These are phyloP conservation scores for Dendrothele bispora DNA, from an alignment of 768 basidiomycete genomes.

Conservation along the genomic window DNA sequence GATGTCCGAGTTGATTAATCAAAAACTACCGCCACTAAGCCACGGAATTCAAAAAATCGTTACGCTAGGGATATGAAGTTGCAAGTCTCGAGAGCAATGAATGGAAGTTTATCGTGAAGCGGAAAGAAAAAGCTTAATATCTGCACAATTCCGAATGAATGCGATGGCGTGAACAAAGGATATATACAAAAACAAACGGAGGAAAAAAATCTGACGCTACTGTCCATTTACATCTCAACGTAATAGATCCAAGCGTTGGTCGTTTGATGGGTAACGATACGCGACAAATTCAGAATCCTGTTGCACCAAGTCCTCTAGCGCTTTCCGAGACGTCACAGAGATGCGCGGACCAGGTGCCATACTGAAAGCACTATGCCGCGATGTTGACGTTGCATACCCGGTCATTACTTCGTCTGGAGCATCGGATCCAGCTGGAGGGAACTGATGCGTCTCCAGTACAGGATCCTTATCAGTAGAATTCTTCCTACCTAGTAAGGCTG, in stretches of 20 bases:
- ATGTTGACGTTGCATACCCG: constrained; percentile 49
- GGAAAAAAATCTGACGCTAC: too few species aligned
- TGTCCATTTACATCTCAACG: too few species aligned
- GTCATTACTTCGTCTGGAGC: constrained; percentile 47
- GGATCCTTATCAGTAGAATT: constrained; percentile 14
- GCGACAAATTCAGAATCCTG: constrained; percentile 85
- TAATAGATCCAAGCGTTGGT: constrained; percentile 65
- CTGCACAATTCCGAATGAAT: background rate
- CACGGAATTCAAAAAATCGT: too few species aligned
- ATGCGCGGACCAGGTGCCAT: constrained; percentile 46
- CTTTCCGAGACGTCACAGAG: constrained; percentile 68
- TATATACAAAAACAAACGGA: background rate
- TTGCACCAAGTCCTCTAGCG: constrained; percentile 77
- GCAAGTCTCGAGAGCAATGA: too few species aligned
- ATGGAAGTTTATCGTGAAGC: too few species aligned
- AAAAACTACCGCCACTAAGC: too few species aligned
- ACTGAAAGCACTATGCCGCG: constrained; percentile 50
- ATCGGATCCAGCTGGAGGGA: constrained; percentile 49
- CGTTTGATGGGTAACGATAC: constrained; percentile 82
- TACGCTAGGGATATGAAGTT: too few species aligned
- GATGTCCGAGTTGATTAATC: too few species aligned
- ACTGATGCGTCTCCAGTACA: constrained; percentile 40
- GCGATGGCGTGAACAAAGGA: too few species aligned
- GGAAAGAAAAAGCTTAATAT: too few species aligned
- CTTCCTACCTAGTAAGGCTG: constrained; percentile 65